Conservation (phyloP, 2,329 filamentous ascomycete genomes). For the Furcasterigmium furcatum region DNA sequence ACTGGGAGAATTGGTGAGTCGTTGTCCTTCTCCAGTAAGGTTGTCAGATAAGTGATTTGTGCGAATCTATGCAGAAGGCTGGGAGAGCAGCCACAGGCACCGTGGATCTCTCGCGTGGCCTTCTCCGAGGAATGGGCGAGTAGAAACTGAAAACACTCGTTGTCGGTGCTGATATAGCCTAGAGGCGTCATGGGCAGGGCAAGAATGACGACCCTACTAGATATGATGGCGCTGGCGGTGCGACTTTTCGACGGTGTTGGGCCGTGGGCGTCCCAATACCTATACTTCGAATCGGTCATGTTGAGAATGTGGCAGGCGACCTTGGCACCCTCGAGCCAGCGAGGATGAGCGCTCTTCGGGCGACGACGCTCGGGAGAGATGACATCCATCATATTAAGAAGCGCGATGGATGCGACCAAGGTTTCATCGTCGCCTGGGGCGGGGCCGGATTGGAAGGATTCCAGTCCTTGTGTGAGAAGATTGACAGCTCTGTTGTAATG, state of each 20-base stretch:
- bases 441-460: too few species aligned
- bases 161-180: slow-evolving; percentile 18
- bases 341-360: slow-evolving; percentile 25
- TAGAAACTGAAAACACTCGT: slow-evolving; percentile 32
- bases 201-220: slow-evolving; percentile 33
- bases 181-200: slow-evolving; percentile 34
- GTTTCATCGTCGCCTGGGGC: background rate
- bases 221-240: slow-evolving; percentile 34
- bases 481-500: slow-evolving; percentile 22
- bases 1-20: slow-evolving; percentile 25
- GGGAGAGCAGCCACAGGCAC: slow-evolving; percentile 37
- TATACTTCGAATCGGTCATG: slow-evolving; percentile 27
- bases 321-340: slow-evolving; percentile 33
- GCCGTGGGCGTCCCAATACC: slow-evolving; percentile 29
- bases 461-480: slow-evolving; percentile 20
- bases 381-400: slow-evolving; percentile 11
- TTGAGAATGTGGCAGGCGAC: slow-evolving; percentile 30
- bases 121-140: slow-evolving; percentile 27
- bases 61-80: slow-evolving; percentile 31
- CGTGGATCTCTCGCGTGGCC: slow-evolving; percentile 34
- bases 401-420: slow-evolving; percentile 20
- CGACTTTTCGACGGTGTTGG: slow-evolving; percentile 29
- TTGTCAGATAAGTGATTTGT: slow-evolving; percentile 32
- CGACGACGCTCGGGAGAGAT: slow-evolving; percentile 31
- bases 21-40: slow-evolving; percentile 27